Conservation (phyloP, 2,329 filamentous ascomycete genomes). For the Raffaelea deltoideospora region DNA sequence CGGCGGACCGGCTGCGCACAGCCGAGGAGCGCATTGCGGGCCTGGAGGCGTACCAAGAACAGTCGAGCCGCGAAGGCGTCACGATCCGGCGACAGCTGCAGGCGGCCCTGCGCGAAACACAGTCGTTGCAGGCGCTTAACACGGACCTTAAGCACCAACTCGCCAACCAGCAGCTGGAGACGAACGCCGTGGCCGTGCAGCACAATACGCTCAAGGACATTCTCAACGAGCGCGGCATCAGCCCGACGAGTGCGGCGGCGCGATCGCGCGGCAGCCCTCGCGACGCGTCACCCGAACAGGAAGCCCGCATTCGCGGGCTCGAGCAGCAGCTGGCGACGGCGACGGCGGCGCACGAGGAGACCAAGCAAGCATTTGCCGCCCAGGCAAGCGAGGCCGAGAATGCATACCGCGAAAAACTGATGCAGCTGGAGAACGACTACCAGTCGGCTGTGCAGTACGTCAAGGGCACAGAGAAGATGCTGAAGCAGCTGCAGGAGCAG, state of each 20-base stretch:
- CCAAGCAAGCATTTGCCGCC: constrained; percentile 59
- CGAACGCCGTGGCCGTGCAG: constrained; percentile 86
- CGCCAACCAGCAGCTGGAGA: constrained; percentile 75
- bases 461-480: constrained; percentile 97
- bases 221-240: constrained; percentile 76
- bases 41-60: constrained; percentile 92
- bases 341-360: constrained; percentile 70
- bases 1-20: constrained; percentile 75
- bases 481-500: constrained; percentile 96
- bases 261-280: constrained; percentile 51
- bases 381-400: constrained; percentile 79
- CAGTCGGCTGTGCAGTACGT: constrained; percentile 97
- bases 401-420: constrained; percentile 81
- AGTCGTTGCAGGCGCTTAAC: constrained; percentile 66
- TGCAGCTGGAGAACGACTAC: constrained; percentile 91
- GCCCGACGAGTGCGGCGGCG: constrained; percentile 50
- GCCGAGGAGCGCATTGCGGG: constrained; percentile 96
- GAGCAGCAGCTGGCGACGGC: constrained; percentile 75
- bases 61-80: constrained; percentile 85
- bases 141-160: constrained; percentile 70
- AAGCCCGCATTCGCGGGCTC: constrained; percentile 60
- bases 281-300: constrained; percentile 58
- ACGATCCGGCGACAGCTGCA: constrained; percentile 83
- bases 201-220: constrained; percentile 89
- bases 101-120: constrained; percentile 65